Percentiles rank a stretch among this genome's conserved stretches.
Evolutionary conservation across 1,139 yeast species (phyloP).

Genomic region (Geotrichum phurueaensis): DNA sequence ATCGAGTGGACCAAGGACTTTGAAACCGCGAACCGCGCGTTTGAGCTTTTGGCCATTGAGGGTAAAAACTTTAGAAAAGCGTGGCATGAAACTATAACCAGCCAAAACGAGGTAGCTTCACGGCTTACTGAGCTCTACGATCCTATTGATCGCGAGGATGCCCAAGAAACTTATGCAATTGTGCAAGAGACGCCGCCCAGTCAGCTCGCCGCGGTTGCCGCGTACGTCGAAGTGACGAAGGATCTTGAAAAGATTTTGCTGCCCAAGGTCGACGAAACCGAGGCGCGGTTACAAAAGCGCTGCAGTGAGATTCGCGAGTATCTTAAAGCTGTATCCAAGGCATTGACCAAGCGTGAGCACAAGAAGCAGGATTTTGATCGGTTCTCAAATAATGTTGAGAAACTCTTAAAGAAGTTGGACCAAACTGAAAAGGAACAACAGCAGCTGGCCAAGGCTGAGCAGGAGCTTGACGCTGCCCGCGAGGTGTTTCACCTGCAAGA

Average conservation of each 20-base stretch:
- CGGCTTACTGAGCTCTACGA: conserved; percentile 38
- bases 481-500: conserved; percentile 38
- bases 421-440: conserved; percentile 32
- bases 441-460: conserved; percentile 27
- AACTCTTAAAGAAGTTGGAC: conserved; percentile 38
- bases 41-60: conserved; percentile 40
- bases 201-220: conserved; percentile 32
- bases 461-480: conserved; percentile 31
- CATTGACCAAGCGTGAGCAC: conserved; percentile 45
- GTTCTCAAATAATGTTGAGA: conserved; percentile 40
- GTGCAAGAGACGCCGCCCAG: conserved; percentile 41
- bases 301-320: conserved; percentile 40
- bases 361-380: conserved; percentile 45
- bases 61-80: conserved; percentile 35
- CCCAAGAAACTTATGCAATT: conserved; percentile 35
- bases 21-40: conserved; percentile 42
- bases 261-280: conserved; percentile 29
- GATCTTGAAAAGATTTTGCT: conserved; percentile 25
- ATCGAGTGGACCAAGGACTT: conserved; percentile 46
- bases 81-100: conserved; percentile 35
- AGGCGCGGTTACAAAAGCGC: conserved; percentile 26
- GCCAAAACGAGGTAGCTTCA: conserved; percentile 35
- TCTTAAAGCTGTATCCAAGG: conserved; percentile 41
- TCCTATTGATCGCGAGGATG: conserved; percentile 34
- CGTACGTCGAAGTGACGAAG: conserved; percentile 25